Percentiles rank a stretch among this genome's conserved stretches.
Evolutionary conservation across 345 rosid species (phyloP).

Genomic region (Eucalyptus polybractea): DNA sequence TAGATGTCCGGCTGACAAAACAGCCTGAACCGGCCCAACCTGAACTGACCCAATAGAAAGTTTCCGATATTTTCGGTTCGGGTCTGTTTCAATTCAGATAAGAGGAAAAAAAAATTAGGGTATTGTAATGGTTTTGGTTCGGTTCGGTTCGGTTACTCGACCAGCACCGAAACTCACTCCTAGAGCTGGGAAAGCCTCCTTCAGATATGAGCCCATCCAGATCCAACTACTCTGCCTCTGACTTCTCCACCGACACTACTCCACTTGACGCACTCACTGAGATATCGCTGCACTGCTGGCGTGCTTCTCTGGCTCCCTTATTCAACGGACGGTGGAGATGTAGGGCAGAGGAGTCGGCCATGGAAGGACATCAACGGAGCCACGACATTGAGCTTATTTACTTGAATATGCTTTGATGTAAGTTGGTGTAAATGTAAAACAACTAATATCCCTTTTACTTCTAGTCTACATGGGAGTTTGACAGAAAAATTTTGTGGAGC

Average conservation of each 20-base stretch:
- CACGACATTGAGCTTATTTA: neutral
- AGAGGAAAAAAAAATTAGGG: neutral
- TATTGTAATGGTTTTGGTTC: neutral
- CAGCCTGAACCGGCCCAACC: neutral
- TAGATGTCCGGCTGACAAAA: neutral
- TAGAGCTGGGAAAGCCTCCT: neutral
- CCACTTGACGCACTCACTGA: constrained; percentile 36
- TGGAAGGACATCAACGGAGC: constrained; percentile 43
- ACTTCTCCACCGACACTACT: constrained; percentile 63
- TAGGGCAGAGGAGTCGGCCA: constrained; percentile 25
- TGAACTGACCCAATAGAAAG: neutral
- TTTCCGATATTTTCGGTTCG: neutral
- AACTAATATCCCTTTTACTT: neutral
- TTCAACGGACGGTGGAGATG: constrained; percentile 16
- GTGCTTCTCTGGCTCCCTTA: constrained; percentile 5
- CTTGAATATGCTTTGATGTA: neutral
- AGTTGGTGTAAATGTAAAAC: neutral
- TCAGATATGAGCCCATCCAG: constrained; percentile 26
- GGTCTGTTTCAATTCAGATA: neutral
- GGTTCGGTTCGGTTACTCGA: neutral
- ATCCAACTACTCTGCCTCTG: constrained; percentile 51
- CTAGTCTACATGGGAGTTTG: neutral
- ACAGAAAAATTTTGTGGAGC: neutral
- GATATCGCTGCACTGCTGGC: neutral
- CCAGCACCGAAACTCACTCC: too few species aligned